These are phyloP conservation scores for Canariomyces notabilis DNA, from an alignment of 2,329 filamentous ascomycete genomes.

Conservation along the genomic window DNA sequence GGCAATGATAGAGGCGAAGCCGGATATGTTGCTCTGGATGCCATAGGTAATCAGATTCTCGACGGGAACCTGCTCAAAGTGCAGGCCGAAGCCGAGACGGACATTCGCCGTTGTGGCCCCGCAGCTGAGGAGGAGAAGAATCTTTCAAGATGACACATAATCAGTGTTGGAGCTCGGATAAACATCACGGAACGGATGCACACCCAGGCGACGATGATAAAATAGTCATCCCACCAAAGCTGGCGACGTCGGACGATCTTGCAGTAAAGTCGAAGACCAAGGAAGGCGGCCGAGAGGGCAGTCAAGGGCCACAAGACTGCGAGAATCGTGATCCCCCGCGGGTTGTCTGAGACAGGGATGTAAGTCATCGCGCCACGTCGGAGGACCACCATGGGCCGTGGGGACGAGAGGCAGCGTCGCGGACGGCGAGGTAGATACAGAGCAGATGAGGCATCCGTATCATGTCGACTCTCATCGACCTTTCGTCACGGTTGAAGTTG, in stretches of 20 bases:
- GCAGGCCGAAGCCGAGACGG: constrained; percentile 21
- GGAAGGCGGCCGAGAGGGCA: constrained; percentile 7
- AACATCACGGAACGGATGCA: not conserved
- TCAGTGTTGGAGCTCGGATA: not conserved
- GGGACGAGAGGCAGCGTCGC: constrained; percentile 3
- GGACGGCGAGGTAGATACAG: not conserved
- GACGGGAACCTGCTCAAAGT: constrained; percentile 10
- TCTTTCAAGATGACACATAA: constrained; percentile 6
- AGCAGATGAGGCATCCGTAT: not conserved
- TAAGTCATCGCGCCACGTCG: constrained; percentile 9
- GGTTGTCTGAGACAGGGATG: constrained; percentile 13
- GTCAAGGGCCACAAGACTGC: constrained; percentile 14
- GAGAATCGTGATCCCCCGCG: constrained; percentile 10
- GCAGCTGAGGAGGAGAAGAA: constrained; percentile 16
- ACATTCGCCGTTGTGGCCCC: constrained; percentile 13
- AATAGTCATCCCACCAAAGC: constrained; percentile 31
- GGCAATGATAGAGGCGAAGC: constrained; percentile 29
- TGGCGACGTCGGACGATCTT: constrained; percentile 24
- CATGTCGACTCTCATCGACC: not conserved
- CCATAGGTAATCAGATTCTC: constrained; percentile 15
- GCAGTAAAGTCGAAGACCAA: constrained; percentile 23
- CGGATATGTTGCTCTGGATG: constrained; percentile 20
- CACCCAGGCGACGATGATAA: constrained; percentile 29
- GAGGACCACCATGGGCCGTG: not conserved
- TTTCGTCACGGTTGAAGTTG: too few relatives aligned